Percentiles rank a stretch among this genome's conserved stretches.
Conservation (phyloP, 2,329 filamentous ascomycete genomes). For the Orbilia quercus region DNA sequence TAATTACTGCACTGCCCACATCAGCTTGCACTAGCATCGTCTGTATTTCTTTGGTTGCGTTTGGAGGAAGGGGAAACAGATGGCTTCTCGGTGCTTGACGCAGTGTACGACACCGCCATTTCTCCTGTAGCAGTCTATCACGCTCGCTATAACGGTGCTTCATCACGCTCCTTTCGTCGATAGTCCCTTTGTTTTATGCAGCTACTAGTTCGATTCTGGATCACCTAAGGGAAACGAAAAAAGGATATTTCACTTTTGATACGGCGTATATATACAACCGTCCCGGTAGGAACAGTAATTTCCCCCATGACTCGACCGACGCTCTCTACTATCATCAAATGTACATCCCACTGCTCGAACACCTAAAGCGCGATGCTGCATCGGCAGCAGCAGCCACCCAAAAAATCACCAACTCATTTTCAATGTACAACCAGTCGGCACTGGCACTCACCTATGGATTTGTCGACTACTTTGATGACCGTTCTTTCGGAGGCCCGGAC, state of each 20-base stretch:
- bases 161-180: conserved; percentile 52
- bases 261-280: conserved; percentile 37
- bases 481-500: conserved; percentile 37
- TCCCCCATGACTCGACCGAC: conserved; percentile 34
- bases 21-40: conserved; percentile 27
- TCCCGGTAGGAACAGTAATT: conserved; percentile 15
- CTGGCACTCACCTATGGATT: conserved; percentile 53
- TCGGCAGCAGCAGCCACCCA: conserved; percentile 26
- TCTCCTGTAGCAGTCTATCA: conserved; percentile 54
- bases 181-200: conserved; percentile 22
- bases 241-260: conserved; percentile 16
- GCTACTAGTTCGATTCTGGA: conserved; percentile 37
- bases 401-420: not conserved
- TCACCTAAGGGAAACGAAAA: conserved; percentile 16
- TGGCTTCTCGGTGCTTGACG: conserved; percentile 54
- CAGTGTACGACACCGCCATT: conserved; percentile 50
- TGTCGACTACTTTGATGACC: conserved; percentile 54
- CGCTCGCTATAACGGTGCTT: conserved; percentile 42
- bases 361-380: conserved; percentile 38
- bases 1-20: conserved; percentile 46
- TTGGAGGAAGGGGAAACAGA: conserved; percentile 49
- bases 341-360: conserved; percentile 26
- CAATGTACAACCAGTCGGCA: conserved; percentile 33
- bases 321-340: conserved; percentile 25
- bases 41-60: conserved; percentile 26